Percentiles rank a stretch among this genome's conserved stretches.
These are phyloP conservation scores for Phytophthora ramorum DNA, from an alignment of 352 stramenopile genomes.

Conservation along the genomic window DNA sequence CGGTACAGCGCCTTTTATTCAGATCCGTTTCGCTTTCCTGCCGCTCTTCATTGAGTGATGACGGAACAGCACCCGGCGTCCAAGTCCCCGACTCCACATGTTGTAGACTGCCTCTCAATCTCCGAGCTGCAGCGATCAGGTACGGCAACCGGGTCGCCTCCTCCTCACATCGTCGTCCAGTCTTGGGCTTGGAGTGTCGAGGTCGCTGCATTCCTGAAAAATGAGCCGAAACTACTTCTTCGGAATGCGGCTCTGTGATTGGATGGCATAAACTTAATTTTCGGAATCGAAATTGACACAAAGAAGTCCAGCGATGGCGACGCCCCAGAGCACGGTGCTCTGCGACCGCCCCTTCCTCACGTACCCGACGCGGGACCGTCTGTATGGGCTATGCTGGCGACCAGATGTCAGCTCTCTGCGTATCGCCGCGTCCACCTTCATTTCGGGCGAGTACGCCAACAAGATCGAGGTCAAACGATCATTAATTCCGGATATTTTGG, in stretches of 20 bases:
- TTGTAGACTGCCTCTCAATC: slow-evolving; percentile 5
- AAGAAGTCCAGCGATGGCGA: slow-evolving; percentile 20
- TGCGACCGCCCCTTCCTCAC: slow-evolving; percentile 73
- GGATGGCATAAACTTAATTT: slow-evolving; percentile 3
- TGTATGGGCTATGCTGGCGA: slow-evolving; percentile 84
- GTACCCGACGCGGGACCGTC: slow-evolving; percentile 64
- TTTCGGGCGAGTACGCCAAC: slow-evolving; percentile 87
- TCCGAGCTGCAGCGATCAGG: slow-evolving; percentile 16
- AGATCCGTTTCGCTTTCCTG: slow-evolving; percentile 5
- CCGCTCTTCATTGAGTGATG: slow-evolving; percentile 17
- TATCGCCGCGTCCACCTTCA: slow-evolving; percentile 81
- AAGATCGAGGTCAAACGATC: slow-evolving; percentile 77
- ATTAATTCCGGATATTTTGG: slow-evolving; percentile 3
- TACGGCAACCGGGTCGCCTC: slow-evolving; percentile 31
- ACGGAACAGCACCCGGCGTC: background rate
- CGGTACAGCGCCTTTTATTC: background rate
- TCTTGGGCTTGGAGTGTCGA: slow-evolving; percentile 11
- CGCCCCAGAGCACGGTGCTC: slow-evolving; percentile 30
- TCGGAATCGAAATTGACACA: background rate
- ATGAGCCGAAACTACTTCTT: slow-evolving; percentile 19
- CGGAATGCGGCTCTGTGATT: slow-evolving; percentile 10
- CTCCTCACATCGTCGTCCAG: background rate
- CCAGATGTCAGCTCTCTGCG: slow-evolving; percentile 66
- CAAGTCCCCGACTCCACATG: slow-evolving; percentile 3
- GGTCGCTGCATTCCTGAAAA: background rate